phyloP scores from a whole-genome alignment of 805 yeast genomes.

The Komagataella mondaviorum region DNA sequence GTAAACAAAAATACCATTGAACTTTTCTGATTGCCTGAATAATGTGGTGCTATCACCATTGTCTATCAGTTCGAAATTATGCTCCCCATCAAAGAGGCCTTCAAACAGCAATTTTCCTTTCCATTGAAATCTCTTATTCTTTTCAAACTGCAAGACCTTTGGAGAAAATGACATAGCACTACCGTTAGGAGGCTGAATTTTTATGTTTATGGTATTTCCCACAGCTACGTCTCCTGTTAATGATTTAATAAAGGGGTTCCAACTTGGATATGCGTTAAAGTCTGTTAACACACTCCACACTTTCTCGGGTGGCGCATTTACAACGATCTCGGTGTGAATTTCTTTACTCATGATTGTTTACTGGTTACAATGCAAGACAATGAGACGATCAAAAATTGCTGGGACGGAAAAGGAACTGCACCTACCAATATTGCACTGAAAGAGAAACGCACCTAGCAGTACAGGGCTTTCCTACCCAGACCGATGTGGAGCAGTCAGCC shows the following conservation, averaged over 20 bases:
- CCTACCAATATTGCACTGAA: background rate
- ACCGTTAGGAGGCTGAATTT: background rate
- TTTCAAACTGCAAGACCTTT: background rate
- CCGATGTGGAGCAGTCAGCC: background rate
- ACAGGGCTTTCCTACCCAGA: background rate
- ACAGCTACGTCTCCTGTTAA: background rate
- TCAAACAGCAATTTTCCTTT: background rate
- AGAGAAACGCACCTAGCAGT: background rate
- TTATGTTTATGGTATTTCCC: background rate
- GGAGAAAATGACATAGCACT: background rate
- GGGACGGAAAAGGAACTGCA: background rate
- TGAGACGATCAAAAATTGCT: no score
- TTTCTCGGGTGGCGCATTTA: background rate
- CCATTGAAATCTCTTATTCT: background rate
- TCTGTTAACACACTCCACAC: background rate
- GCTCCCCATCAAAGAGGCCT: background rate
- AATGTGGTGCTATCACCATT: background rate
- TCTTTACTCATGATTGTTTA: background rate
- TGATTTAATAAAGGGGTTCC: background rate
- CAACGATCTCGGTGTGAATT: background rate
- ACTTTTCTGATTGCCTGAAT: background rate
- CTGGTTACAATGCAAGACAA: background rate
- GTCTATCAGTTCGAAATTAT: background rate
- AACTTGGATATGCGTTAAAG: background rate
- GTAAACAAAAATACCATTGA: background rate